Base-by-base conservation (phyloP, 148 eudicot species). In the Simmondsia chinensis region DNA sequence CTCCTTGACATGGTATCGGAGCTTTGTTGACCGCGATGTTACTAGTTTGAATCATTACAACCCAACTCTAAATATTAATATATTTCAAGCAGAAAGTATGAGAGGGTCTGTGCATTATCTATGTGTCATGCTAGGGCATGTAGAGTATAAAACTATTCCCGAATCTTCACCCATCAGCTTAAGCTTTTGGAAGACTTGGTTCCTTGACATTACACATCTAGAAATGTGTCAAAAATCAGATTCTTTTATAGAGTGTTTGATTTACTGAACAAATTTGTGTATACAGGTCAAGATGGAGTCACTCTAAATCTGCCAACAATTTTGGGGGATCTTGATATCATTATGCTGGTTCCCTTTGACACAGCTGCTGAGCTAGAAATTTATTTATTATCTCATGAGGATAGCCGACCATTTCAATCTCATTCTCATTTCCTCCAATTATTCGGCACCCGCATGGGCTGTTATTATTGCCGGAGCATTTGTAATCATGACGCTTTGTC, bases 401-500 rank as follows among this genome's bases (percentile, higher is more conserved):
- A 53, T 57, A 29, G 21, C 19, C 25, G 17, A 13, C 50, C 41
- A 50, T 34, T 57, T 52, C 29, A 55, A 60, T 32, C 34, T 56
- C 14, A 56, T 20, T 45, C 31, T 20, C 46, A 19, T 22, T 18
- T 33, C 30, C 14, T 57, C 55, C 20, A 57, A 21, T 17, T 74
- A 69, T 42, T 45, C 77, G 3, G 48, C 87, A 4, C 95, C 95
- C 15, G 22, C 65, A 73, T 89, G 97, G 97, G 85, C 93, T 10
- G 74, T 57, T 62, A 8, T 82, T 41, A 47, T 79, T 34, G 84
- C 87, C 7, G 95, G 97, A 29, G 60, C 63, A 24, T 75, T 60
- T 42, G 85, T 84, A 9, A 44, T 82, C 3, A 20, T 76, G 54
- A 65, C 85, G 33, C 68, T 89, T 22, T 70, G 75, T 40, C 82